Base-by-base conservation (phyloP, 768 basidiomycete species). In the Lactifluus hygrophoroides region DNA sequence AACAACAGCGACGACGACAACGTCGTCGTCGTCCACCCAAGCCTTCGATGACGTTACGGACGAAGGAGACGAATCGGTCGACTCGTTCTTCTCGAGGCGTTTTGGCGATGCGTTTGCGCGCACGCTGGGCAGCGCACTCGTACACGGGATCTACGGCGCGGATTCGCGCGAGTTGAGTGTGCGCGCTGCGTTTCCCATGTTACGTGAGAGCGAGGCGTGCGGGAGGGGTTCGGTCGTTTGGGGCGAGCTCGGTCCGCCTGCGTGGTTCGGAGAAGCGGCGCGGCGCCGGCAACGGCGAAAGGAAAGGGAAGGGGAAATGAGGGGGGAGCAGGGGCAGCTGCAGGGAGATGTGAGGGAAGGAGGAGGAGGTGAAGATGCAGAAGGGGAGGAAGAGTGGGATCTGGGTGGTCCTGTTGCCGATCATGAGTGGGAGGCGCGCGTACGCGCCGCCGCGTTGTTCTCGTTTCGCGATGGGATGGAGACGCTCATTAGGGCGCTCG, bases 141-240 rank as follows among this genome's bases (percentile, higher is more conserved):
- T 93, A 1, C 94, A 96, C 66, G 95, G 95, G 0, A 88, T 98
- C 55, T 97, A 97, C 68, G 93, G 92, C 1, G 82, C 91, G 0
- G 92, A 95, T 66, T 81, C 93, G 2, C 74, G 88, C 2, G 66
- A 74, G 40, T 71, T 98, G 17, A 90, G 89, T 58, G 75, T 92
- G 3, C 80, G 85, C 3, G 78, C 91, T 2, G 81, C 90, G 1
- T 91, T 96, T 66, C 86, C 90, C 0, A 72, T 75, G 2, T 63
- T 96, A 53, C 88, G 83, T 80, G 79, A 85, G 0, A 77, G 84
- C 0, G 90, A 87, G 67, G 77, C 83, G 51, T 69, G 75, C 21
- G 85, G 88, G 3, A 68, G 74, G 16, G 93, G 93, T 0, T 87
- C 87, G 48, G 75, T 95, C 37, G 68, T 92, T 0, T 69, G 77